Conservation (phyloP, 140 eudicot species). For the Anethum foeniculum region DNA sequence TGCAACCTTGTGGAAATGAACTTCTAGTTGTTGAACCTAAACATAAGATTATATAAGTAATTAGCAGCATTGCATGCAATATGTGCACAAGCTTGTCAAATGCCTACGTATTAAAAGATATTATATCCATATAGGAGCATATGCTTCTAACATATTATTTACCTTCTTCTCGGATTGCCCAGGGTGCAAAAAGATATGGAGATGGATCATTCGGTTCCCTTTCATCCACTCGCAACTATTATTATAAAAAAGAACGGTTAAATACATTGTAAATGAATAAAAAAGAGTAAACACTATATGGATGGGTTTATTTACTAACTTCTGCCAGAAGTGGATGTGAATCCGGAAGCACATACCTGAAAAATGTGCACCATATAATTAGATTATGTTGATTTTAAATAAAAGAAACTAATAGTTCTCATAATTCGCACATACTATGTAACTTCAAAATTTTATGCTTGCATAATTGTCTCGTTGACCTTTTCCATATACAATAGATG, state of each 20-base stretch:
- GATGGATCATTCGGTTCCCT: constrained; percentile 26
- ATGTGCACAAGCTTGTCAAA: not conserved
- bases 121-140: not conserved
- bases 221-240: constrained; percentile 23
- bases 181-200: constrained; percentile 28
- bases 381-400: not conserved
- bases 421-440: not conserved
- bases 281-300: not conserved
- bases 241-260: not conserved
- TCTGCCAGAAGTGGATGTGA: constrained; percentile 31
- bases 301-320: constrained; percentile 21
- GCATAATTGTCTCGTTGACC: not conserved
- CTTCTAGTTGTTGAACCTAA: not conserved
- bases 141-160: not conserved
- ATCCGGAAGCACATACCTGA: constrained; percentile 48
- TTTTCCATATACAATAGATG: no score
- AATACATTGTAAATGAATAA: not conserved
- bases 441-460: not conserved
- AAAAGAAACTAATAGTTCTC: not conserved
- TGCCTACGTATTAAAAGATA: not conserved
- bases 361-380: not conserved
- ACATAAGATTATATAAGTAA: not conserved
- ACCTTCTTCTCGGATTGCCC: constrained; percentile 36
- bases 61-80: not conserved
- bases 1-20: not conserved